phyloP scores from a whole-genome alignment of 1,284 basidiomycete species.

The Trametes versicolor region DNA sequence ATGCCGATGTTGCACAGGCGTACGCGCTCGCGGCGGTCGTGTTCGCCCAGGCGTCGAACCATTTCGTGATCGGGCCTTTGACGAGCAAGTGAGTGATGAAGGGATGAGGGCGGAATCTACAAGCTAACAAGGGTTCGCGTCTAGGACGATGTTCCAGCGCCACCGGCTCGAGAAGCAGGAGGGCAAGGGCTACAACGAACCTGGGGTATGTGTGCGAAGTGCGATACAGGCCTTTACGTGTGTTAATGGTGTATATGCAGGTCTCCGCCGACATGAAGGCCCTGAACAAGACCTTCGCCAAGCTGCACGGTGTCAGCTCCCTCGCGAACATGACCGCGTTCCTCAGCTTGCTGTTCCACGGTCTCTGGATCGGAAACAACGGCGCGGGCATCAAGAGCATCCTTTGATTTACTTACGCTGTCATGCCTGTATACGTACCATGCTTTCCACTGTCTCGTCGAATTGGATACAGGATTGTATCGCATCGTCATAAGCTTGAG shows the following conservation, averaged over 20 bases:
- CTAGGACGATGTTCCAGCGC: slow-evolving; percentile 76
- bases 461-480: slow-evolving; percentile 9
- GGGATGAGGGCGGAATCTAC: not conserved
- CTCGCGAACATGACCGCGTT: slow-evolving; percentile 71
- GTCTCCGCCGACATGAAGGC: slow-evolving; percentile 75
- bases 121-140: slow-evolving; percentile 44
- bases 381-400: slow-evolving; percentile 48
- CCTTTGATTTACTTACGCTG: slow-evolving; percentile 10
- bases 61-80: slow-evolving; percentile 69
- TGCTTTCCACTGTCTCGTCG: not conserved
- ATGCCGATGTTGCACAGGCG: slow-evolving; percentile 77
- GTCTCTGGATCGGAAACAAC: slow-evolving; percentile 71
- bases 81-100: slow-evolving; percentile 66
- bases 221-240: slow-evolving; percentile 7
- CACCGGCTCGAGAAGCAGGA: slow-evolving; percentile 80
- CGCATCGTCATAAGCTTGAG: not conserved
- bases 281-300: slow-evolving; percentile 70
- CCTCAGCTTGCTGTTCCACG: slow-evolving; percentile 74
- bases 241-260: slow-evolving; percentile 47
- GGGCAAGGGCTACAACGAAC: slow-evolving; percentile 71
- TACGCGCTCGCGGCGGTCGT: slow-evolving; percentile 65
- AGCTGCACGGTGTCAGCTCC: slow-evolving; percentile 74
- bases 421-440: slow-evolving; percentile 4
- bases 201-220: slow-evolving; percentile 56
- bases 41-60: slow-evolving; percentile 63